phyloP scores from a whole-genome alignment of 2,329 filamentous ascomycete species.

The Alternaria sp. region DNA sequence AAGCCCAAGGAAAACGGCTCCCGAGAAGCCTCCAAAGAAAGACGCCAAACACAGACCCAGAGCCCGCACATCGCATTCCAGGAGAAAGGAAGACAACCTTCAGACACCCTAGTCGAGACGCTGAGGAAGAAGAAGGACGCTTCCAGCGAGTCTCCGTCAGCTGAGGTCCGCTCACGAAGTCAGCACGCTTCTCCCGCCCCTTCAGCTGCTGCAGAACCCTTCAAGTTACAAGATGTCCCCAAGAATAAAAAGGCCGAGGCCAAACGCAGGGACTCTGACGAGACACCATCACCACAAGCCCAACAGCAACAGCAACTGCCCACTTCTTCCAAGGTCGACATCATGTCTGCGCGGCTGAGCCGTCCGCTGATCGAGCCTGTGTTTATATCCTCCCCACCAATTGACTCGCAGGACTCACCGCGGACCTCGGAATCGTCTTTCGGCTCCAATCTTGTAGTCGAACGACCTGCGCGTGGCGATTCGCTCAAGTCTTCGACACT shows the following conservation, averaged over 20 bases:
- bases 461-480: slow-evolving; percentile 66
- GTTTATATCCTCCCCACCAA: slow-evolving; percentile 51
- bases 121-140: slow-evolving; percentile 58
- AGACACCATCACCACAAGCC: slow-evolving; percentile 39
- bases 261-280: slow-evolving; percentile 57
- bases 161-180: slow-evolving; percentile 60
- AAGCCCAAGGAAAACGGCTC: slow-evolving; percentile 54
- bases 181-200: slow-evolving; percentile 50
- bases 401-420: slow-evolving; percentile 49
- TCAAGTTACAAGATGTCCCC: slow-evolving; percentile 83
- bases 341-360: slow-evolving; percentile 48
- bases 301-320: slow-evolving; percentile 44
- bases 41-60: slow-evolving; percentile 50
- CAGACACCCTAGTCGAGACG: slow-evolving; percentile 67
- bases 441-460: slow-evolving; percentile 51
- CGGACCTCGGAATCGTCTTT: slow-evolving; percentile 50
- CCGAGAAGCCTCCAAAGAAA: slow-evolving; percentile 57
- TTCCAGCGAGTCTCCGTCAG: slow-evolving; percentile 40
- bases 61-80: slow-evolving; percentile 94
- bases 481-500: slow-evolving; percentile 59
- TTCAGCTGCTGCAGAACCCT: slow-evolving; percentile 55
- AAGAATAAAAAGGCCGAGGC: slow-evolving; percentile 65
- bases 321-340: slow-evolving; percentile 52
- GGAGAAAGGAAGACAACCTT: slow-evolving; percentile 75
- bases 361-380: slow-evolving; percentile 46